These are phyloP conservation scores for Sordariomycetes sp. DNA, from an alignment of 2,329 filamentous ascomycete genomes.

Conservation along the genomic window DNA sequence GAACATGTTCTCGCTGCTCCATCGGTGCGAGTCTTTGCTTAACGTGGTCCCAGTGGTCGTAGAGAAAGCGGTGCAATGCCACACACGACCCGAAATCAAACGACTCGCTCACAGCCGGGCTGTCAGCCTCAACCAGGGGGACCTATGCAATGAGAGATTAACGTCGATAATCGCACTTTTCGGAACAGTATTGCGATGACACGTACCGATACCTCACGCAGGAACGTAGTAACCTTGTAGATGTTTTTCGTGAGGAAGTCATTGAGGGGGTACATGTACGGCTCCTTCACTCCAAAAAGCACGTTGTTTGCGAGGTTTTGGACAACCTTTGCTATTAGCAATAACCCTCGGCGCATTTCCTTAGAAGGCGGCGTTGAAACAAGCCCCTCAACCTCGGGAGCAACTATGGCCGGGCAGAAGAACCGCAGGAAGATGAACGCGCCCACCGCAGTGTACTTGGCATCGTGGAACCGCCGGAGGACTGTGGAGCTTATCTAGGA, in stretches of 20 bases:
- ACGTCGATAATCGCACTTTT: neutral
- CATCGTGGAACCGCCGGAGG: slow-evolving; percentile 49
- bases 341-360: slow-evolving; percentile 53
- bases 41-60: slow-evolving; percentile 60
- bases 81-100: slow-evolving; percentile 63
- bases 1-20: slow-evolving; percentile 42
- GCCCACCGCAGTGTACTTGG: slow-evolving; percentile 59
- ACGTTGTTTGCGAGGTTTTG: slow-evolving; percentile 63
- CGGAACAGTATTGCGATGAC: neutral
- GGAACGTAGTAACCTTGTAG: slow-evolving; percentile 51
- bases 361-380: slow-evolving; percentile 48
- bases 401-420: slow-evolving; percentile 60
- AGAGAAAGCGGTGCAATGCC: slow-evolving; percentile 53
- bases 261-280: slow-evolving; percentile 60
- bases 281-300: slow-evolving; percentile 57
- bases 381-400: slow-evolving; percentile 55
- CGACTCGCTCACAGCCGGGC: slow-evolving; percentile 28
- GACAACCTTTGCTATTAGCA: slow-evolving; percentile 58
- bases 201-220: slow-evolving; percentile 52
- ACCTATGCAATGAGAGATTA: slow-evolving; percentile 17
- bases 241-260: slow-evolving; percentile 57
- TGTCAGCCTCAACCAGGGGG: slow-evolving; percentile 31
- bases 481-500: slow-evolving; percentile 47
- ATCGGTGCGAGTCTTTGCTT: slow-evolving; percentile 48
- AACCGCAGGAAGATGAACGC: slow-evolving; percentile 61